Conservation (phyloP, 2,329 filamentous ascomycete genomes). For the Xylaria sp. region DNA sequence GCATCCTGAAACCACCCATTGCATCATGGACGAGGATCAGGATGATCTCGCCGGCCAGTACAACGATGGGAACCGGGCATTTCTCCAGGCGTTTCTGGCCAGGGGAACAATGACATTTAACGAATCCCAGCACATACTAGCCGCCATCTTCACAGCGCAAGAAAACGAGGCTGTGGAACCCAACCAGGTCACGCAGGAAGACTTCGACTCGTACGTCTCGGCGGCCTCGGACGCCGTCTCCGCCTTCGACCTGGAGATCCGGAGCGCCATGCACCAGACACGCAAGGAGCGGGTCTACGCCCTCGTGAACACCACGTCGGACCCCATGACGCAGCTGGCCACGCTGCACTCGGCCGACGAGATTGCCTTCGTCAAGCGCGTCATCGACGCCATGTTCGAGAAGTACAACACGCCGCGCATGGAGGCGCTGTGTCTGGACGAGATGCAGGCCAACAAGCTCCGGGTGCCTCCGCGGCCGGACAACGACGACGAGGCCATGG, state of each 20-base stretch:
- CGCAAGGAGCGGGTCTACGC: slow-evolving; percentile 77
- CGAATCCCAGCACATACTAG: slow-evolving; percentile 78
- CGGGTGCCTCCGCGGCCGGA: slow-evolving; percentile 59
- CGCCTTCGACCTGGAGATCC: slow-evolving; percentile 87
- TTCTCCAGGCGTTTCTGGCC: slow-evolving; percentile 88
- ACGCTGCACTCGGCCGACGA: slow-evolving; percentile 85
- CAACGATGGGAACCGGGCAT: slow-evolving; percentile 79
- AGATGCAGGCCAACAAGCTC: slow-evolving; percentile 81
- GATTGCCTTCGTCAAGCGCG: slow-evolving; percentile 86
- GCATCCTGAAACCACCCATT: not conserved
- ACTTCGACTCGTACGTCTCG: slow-evolving; percentile 75
- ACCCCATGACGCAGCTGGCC: slow-evolving; percentile 85
- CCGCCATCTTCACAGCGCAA: slow-evolving; percentile 75
- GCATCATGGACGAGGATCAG: slow-evolving; percentile 46
- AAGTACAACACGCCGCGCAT: slow-evolving; percentile 81
- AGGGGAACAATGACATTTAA: slow-evolving; percentile 79
- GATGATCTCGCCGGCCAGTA: slow-evolving; percentile 53
- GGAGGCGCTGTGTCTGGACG: slow-evolving; percentile 84
- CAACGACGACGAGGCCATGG: slow-evolving; percentile 46
- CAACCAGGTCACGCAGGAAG: slow-evolving; percentile 73
- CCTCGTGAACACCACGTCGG: slow-evolving; percentile 87
- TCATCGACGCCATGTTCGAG: slow-evolving; percentile 93
- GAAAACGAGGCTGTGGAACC: slow-evolving; percentile 51
- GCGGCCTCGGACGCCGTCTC: slow-evolving; percentile 78
- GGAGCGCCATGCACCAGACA: slow-evolving; percentile 75